Conservation (phyloP, 495 filamentous ascomycete genomes). For the Cercophora samala region DNA sequence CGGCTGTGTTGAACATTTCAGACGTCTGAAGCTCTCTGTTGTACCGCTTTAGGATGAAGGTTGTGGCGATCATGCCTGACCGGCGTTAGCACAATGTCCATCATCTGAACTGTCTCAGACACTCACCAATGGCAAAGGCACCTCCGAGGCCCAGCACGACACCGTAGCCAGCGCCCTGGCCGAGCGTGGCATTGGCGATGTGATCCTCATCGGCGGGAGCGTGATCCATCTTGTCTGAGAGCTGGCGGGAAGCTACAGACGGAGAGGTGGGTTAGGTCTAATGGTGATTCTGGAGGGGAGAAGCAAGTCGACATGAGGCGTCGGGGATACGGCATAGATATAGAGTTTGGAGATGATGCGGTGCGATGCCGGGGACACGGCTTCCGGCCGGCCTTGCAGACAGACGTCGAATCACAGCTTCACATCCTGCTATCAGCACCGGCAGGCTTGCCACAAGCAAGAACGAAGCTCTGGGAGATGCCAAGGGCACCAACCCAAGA, state of each 20-base stretch:
- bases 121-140: slow-evolving; percentile 72
- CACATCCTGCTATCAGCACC: background rate
- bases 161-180: slow-evolving; percentile 74
- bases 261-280: background rate
- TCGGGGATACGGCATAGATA: background rate
- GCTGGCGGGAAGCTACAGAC: slow-evolving; percentile 1
- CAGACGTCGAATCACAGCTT: background rate
- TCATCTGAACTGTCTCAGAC: background rate
- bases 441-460: background rate
- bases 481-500: background rate
- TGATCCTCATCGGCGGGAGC: slow-evolving; percentile 19
- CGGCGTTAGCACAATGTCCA: background rate
- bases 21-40: slow-evolving; percentile 94
- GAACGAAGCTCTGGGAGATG: background rate
- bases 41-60: slow-evolving; percentile 78
- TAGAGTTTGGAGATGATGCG: background rate
- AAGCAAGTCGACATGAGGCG: background rate
- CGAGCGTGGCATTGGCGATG: slow-evolving; percentile 52
- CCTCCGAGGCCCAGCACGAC: slow-evolving; percentile 75
- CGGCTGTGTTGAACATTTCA: slow-evolving; percentile 96
- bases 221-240: slow-evolving; percentile 19
- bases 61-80: slow-evolving; percentile 57
- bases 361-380: slow-evolving; percentile 1
- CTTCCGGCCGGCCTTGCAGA: background rate
- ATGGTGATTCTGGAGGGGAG: slow-evolving; percentile 1